phyloP scores from a whole-genome alignment of 2,329 filamentous ascomycete genomes.

The Alternaria triticimaculans region DNA sequence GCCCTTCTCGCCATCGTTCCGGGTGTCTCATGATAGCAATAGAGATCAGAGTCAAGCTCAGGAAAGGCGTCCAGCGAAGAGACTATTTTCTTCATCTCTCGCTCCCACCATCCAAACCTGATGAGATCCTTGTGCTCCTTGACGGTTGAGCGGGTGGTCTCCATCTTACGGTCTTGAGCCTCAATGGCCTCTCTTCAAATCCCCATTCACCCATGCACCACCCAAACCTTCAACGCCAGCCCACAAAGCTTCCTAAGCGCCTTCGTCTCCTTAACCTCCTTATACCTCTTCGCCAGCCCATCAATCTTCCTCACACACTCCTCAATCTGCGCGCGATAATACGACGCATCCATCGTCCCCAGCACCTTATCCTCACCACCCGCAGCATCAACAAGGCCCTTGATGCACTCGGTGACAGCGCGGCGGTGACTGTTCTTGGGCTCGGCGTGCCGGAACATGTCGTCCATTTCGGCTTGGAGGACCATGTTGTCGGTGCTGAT shows the following conservation, averaged over 20 bases:
- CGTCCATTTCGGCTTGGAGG: not conserved
- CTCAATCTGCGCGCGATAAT: conserved; percentile 4
- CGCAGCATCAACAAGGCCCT: not conserved
- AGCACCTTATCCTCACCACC: conserved; percentile 2
- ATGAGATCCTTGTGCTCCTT: too few relatives aligned
- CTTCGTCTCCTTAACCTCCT: not conserved
- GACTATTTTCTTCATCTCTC: not conserved
- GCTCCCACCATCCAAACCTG: not conserved
- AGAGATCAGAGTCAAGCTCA: not conserved
- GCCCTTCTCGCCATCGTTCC: not conserved
- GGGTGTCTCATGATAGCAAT: not conserved
- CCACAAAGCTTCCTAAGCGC: conserved; percentile 6
- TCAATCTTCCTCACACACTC: conserved; percentile 1
- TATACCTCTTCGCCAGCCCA: not conserved
- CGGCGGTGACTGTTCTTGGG: not conserved
- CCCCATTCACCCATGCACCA: not conserved
- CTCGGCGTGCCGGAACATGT: not conserved
- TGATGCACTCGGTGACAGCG: not conserved
- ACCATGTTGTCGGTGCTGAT: conserved; percentile 2
- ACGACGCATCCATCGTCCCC: not conserved
- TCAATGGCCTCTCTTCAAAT: not conserved
- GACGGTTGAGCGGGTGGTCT: too few relatives aligned
- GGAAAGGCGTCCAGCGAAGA: not conserved
- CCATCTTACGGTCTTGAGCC: too few relatives aligned
- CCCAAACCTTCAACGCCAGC: conserved; percentile 3